These are phyloP conservation scores for Saturnispora saitoi DNA, from an alignment of 805 yeast genomes.

Conservation along the genomic window DNA sequence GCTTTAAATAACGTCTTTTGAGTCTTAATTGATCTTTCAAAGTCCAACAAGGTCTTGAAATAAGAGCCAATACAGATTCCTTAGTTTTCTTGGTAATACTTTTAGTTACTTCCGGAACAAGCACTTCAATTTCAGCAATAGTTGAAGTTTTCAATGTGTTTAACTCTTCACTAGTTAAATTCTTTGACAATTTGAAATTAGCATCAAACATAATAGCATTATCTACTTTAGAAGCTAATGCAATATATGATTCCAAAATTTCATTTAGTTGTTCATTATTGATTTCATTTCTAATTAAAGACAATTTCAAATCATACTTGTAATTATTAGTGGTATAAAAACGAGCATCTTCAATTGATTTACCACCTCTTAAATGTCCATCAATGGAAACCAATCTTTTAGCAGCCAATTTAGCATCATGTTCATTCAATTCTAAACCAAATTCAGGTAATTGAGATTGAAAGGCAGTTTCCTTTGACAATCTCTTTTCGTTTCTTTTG, in stretches of 20 bases:
- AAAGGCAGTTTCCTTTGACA: conserved; percentile 25
- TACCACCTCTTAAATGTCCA: conserved; percentile 53
- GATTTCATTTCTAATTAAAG: conserved; percentile 32
- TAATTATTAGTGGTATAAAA: conserved; percentile 47
- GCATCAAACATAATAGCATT: conserved; percentile 40
- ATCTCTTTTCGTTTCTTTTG: conserved; percentile 35
- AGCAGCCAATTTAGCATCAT: conserved; percentile 32
- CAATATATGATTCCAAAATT: conserved; percentile 27
- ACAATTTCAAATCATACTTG: conserved; percentile 36
- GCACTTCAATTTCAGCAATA: conserved; percentile 14
- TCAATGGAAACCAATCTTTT: conserved; percentile 47
- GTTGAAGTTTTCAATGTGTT: conserved; percentile 17
- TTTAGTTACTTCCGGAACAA: conserved; percentile 16
- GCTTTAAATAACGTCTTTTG: conserved; percentile 43
- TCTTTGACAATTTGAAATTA: conserved; percentile 31
- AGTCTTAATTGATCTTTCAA: conserved; percentile 32
- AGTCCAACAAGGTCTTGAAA: conserved; percentile 33
- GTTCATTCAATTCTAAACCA: conserved; percentile 21
- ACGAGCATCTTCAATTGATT: conserved; percentile 45
- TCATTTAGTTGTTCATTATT: conserved; percentile 20
- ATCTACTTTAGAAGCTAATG: conserved; percentile 35
- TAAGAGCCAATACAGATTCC: conserved; percentile 34
- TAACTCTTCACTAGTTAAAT: conserved; percentile 31
- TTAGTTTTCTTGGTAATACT: conserved; percentile 32
- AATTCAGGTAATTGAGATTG: conserved; percentile 22